Percentiles rank a stretch among this genome's conserved stretches.
phyloP scores from a whole-genome alignment of 129 eudicot species.

The Rutidosis leptorrhynchoides region DNA sequence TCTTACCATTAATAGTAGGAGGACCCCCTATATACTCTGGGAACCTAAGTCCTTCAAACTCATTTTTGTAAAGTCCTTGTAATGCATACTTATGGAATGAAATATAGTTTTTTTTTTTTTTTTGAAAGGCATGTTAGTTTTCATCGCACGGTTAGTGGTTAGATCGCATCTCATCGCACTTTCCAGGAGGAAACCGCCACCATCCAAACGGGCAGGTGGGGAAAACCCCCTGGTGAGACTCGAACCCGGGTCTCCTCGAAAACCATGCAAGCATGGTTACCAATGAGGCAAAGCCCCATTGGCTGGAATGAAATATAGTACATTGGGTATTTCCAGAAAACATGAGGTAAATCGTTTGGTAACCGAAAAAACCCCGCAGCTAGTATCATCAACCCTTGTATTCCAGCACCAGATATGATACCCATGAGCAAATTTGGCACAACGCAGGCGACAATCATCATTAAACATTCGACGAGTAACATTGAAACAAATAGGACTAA shows the following conservation, averaged over 20 bases:
- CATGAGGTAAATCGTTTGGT: conserved; percentile 38
- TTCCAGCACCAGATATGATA: conserved; percentile 53
- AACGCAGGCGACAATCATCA: conserved; percentile 66
- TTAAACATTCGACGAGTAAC: conserved; percentile 60
- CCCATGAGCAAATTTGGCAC: conserved; percentile 73
- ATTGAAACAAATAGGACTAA: conserved; percentile 41
- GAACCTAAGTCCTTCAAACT: conserved; percentile 37
- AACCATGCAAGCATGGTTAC: too few species aligned
- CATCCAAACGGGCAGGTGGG: too few species aligned
- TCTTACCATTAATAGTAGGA: conserved; percentile 27
- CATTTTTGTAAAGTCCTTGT: conserved; percentile 58
- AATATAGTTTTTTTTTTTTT: too few species aligned
- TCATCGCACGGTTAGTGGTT: too few species aligned
- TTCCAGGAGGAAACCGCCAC: too few species aligned
- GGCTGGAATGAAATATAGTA: conserved; percentile 53
- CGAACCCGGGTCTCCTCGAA: too few species aligned
- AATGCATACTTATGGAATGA: conserved; percentile 45
- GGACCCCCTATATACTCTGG: conserved; percentile 18
- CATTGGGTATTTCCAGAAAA: conserved; percentile 52
- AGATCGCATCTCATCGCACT: too few species aligned
- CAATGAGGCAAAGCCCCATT: too few species aligned
- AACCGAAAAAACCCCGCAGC: conserved; percentile 48
- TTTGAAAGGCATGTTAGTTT: too few species aligned
- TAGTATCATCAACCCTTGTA: conserved; percentile 60
- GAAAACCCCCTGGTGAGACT: too few species aligned